These are phyloP conservation scores for Peronospora belbahrii DNA, from an alignment of 352 stramenopile species.

Conservation along the genomic window DNA sequence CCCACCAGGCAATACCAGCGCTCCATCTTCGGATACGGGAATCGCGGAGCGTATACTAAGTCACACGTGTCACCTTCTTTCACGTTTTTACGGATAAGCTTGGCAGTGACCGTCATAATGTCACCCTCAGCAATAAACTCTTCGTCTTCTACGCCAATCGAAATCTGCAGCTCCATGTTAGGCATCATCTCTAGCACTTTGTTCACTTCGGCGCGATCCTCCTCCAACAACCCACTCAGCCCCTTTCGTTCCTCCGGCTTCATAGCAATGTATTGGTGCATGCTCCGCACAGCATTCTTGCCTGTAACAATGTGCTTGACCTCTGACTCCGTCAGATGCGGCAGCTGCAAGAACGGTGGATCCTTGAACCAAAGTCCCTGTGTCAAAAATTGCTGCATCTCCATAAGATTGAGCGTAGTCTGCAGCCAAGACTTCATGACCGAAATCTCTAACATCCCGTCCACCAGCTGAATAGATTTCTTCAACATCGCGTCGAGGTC, in stretches of 20 bases:
- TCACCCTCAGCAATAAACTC: constrained; percentile 97
- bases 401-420: constrained; percentile 93
- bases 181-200: constrained; percentile 92
- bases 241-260: constrained; percentile 90
- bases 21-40: constrained; percentile 93
- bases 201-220: constrained; percentile 91
- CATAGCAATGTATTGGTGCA: constrained; percentile 92
- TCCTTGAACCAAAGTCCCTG: constrained; percentile 95
- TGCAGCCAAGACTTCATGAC: constrained; percentile 93
- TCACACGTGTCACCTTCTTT: constrained; percentile 91
- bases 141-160: constrained; percentile 87
- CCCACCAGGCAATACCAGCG: constrained; percentile 96
- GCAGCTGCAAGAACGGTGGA: constrained; percentile 87
- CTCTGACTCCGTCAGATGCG: constrained; percentile 85
- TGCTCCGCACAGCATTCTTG: constrained; percentile 87
- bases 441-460: constrained; percentile 98
- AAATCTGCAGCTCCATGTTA: constrained; percentile 88
- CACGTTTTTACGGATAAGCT: constrained; percentile 94
- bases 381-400: constrained; percentile 96
- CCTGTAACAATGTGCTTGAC: constrained; percentile 89
- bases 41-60: constrained; percentile 93
- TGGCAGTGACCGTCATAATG: constrained; percentile 96
- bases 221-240: constrained; percentile 84
- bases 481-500: constrained; percentile 96
- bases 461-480: constrained; percentile 91